Conservation (phyloP, 768 basidiomycete genomes). For the Amyloporia xantha region DNA sequence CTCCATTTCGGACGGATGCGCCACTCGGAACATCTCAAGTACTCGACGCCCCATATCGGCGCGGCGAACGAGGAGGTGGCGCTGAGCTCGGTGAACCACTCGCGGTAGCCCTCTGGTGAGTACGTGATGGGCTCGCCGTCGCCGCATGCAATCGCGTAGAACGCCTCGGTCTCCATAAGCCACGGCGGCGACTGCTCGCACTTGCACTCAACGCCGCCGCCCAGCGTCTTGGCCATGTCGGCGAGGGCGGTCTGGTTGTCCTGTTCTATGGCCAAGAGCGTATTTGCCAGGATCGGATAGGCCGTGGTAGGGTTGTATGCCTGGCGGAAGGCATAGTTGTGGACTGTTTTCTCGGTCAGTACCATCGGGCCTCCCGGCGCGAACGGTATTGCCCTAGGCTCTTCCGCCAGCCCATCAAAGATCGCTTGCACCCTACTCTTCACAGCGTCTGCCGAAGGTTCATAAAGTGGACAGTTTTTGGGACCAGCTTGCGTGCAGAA, state of each 20-base stretch:
- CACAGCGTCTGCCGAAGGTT: slow-evolving; percentile 15
- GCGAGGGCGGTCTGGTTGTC: slow-evolving; percentile 10
- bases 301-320: slow-evolving; percentile 6
- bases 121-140: slow-evolving; percentile 11
- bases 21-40: slow-evolving; percentile 15
- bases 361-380: slow-evolving; percentile 10
- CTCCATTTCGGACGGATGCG: slow-evolving; percentile 13
- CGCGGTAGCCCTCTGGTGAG: neutral
- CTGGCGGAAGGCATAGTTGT: slow-evolving; percentile 6
- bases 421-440: slow-evolving; percentile 11
- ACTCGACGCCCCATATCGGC: slow-evolving; percentile 13
- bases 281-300: slow-evolving; percentile 9
- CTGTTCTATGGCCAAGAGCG: slow-evolving; percentile 9
- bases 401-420: slow-evolving; percentile 3
- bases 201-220: slow-evolving; percentile 9
- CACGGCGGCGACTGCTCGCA: slow-evolving; percentile 1
- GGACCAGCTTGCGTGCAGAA: slow-evolving; percentile 22
- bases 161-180: too few species aligned
- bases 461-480: slow-evolving; percentile 19
- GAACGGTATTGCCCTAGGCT: slow-evolving; percentile 8
- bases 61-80: slow-evolving; percentile 8
- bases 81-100: slow-evolving; percentile 8
- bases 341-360: slow-evolving; percentile 9
- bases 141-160: slow-evolving; percentile 12
- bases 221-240: slow-evolving; percentile 6